Percentiles rank a stretch among this genome's conserved stretches.
Evolutionary conservation across 2,329 filamentous ascomycete genomes (phyloP).

Genomic region (Fusarium avenaceum): DNA sequence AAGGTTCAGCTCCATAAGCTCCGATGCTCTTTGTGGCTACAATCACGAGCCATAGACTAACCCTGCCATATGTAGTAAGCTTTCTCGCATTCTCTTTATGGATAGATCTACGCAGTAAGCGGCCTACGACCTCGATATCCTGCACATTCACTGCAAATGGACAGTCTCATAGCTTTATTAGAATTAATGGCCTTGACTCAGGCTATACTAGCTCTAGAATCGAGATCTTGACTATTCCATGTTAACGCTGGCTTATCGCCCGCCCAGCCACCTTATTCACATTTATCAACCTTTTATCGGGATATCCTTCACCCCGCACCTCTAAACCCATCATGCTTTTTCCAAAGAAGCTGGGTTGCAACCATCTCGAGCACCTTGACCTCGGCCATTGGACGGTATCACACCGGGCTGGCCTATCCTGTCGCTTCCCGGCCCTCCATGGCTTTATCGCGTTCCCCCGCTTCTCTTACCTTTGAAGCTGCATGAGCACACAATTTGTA

Average conservation of each 20-base stretch:
- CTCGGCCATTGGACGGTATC: slow-evolving; percentile 37
- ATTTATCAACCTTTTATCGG: not conserved
- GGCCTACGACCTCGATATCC: not conserved
- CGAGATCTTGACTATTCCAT: slow-evolving; percentile 14
- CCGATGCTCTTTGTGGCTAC: not conserved
- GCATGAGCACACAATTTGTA: slow-evolving; percentile 35
- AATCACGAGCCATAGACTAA: not conserved
- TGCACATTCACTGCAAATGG: not conserved
- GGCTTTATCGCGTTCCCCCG: slow-evolving; percentile 39
- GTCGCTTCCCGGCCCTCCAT: slow-evolving; percentile 35
- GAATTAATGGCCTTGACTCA: not conserved
- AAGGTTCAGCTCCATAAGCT: not conserved
- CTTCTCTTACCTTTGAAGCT: slow-evolving; percentile 7
- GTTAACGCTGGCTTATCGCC: slow-evolving; percentile 18
- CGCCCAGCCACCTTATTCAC: slow-evolving; percentile 15
- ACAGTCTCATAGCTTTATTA: not conserved
- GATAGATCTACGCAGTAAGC: slow-evolving; percentile 15
- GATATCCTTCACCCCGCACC: slow-evolving; percentile 31
- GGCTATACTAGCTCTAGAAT: not conserved
- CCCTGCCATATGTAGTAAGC: not conserved
- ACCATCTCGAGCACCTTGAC: slow-evolving; percentile 14
- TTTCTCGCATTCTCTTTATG: slow-evolving; percentile 13
- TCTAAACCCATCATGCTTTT: slow-evolving; percentile 30
- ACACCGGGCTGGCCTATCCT: slow-evolving; percentile 23
- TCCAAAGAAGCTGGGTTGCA: slow-evolving; percentile 40